phyloP scores from a whole-genome alignment of 768 basidiomycete species.

The Saitozyma sp. region DNA sequence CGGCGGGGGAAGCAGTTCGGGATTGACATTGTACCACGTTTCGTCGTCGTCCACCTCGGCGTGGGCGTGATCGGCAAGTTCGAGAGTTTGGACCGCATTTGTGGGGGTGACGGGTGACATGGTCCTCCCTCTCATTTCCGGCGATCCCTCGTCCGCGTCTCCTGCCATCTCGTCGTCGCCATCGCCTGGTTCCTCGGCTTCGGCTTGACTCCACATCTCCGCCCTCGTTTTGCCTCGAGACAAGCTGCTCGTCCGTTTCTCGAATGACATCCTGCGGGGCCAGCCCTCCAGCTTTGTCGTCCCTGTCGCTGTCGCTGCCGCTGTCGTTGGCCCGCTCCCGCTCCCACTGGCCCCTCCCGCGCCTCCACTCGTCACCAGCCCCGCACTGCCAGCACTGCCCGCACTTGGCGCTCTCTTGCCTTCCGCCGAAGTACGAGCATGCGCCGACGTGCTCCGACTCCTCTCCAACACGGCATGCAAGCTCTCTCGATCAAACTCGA shows the following conservation, averaged over 20 bases:
- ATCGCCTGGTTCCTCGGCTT: conserved; percentile 3
- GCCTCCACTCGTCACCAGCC: too few relatives aligned
- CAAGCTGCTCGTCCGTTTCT: background rate
- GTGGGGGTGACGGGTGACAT: conserved; percentile 1
- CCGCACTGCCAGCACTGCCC: too few relatives aligned
- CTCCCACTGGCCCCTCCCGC: too few relatives aligned
- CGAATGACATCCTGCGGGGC: background rate
- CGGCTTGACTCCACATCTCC: background rate
- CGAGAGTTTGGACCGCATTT: conserved; percentile 6
- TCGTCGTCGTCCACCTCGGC: conserved; percentile 12
- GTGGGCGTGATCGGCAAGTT: background rate
- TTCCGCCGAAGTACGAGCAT: background rate
- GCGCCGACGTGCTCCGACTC: background rate
- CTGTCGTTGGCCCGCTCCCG: too few relatives aligned
- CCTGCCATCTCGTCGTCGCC: conserved; percentile 17
- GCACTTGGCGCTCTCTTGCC: too few relatives aligned
- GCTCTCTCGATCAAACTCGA: conserved; percentile 32
- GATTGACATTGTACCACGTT: conserved; percentile 20
- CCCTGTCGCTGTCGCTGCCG: too few relatives aligned
- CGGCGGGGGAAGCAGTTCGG: conserved; percentile 60
- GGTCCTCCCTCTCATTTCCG: background rate
- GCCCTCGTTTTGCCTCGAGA: background rate
- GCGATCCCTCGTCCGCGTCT: background rate
- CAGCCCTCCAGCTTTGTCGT: background rate
- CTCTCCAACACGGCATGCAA: conserved; percentile 24